phyloP scores from a whole-genome alignment of 768 basidiomycete genomes.

The Boletus reticuloceps region DNA sequence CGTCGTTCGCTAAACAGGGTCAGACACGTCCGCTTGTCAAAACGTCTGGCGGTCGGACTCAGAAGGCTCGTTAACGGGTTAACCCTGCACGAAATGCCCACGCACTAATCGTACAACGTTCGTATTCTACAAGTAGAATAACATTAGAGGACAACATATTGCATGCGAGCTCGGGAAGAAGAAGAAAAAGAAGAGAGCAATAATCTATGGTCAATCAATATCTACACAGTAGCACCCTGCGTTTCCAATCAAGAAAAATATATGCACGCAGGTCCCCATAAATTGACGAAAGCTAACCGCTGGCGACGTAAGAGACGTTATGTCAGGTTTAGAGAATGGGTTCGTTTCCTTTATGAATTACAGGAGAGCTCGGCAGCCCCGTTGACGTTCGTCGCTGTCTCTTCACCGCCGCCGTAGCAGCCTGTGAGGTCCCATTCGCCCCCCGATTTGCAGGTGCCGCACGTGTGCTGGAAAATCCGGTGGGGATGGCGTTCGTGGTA shows the following conservation, averaged over 20 bases:
- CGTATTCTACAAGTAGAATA: slow-evolving; percentile 32
- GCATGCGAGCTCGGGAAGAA: slow-evolving; percentile 15
- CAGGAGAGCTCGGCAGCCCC: slow-evolving; percentile 41
- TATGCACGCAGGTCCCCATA: slow-evolving; percentile 25
- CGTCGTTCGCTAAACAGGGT: slow-evolving; percentile 7
- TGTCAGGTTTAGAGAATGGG: slow-evolving; percentile 11
- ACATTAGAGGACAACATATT: slow-evolving; percentile 32
- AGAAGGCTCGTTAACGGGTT: neutral
- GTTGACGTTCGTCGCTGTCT: slow-evolving; percentile 78
- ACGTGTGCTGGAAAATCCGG: slow-evolving; percentile 43
- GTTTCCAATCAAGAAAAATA: slow-evolving; percentile 33
- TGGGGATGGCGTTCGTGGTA: slow-evolving; percentile 58
- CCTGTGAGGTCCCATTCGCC: slow-evolving; percentile 15
- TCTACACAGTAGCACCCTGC: slow-evolving; percentile 31
- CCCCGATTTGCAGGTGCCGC: slow-evolving; percentile 33
- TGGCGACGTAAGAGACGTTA: slow-evolving; percentile 11
- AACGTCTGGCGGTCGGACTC: neutral
- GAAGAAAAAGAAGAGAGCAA: slow-evolving; percentile 15
- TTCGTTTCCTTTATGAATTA: slow-evolving; percentile 31
- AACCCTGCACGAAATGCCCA: slow-evolving; percentile 25
- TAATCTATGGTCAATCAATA: slow-evolving; percentile 32
- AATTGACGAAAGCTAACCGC: slow-evolving; percentile 1
- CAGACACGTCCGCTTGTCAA: slow-evolving; percentile 1
- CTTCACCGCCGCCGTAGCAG: slow-evolving; percentile 53
- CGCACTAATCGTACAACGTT: slow-evolving; percentile 20